Base-by-base conservation (phyloP, 2,329 filamentous ascomycete genomes). In the Onygenales sp. region DNA sequence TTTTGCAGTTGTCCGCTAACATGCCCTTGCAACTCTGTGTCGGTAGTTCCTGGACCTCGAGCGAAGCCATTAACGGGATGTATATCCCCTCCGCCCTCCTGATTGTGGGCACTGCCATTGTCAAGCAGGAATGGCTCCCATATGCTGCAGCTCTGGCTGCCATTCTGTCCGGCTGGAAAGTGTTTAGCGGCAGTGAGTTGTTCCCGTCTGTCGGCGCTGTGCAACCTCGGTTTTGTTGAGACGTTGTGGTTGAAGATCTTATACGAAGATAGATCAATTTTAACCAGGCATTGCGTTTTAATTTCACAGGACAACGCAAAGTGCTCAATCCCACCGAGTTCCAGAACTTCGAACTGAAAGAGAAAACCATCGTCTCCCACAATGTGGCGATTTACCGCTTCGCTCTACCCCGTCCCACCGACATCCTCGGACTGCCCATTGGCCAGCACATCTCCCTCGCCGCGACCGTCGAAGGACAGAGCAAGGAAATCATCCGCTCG, bases 331-430 rank as follows among this genome's bases (percentile, higher is more conserved):
- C 91, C 34, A 83, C 85, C 62, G 79, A 80, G 49, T 96, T 95
- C 81, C 90, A 96, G 70, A 82, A 95, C 54, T 96, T 96, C 68
- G 85, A 88, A 69, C 85, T 98, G 63, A 85, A 87, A 72, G 88
- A 97, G 73, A 97, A 96, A 82, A 97, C 86, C 11, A 81, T 94
- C 60, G 85, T 97, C 65, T 95, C 92, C 34, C 93, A 97, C 82
- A 98, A 98, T 78, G 92, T 95, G 56, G 91, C 92, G 72, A 95
- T 98, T 76, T 98, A 97, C 79, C 90, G 93, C 66, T 96, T 97
- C 77, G 80, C 81, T 59, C 87, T 98, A 42, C 91, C 91, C 54
- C 79, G 79, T 50, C 75, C 84, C 42, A 85, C 77, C 63, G 82
- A 87, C 61, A 89, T 96, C 70, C 88, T 97, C 65, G 93, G 93